Evolutionary conservation across 331 rosid species (phyloP).

Genomic region (Prunus yedoensis): DNA sequence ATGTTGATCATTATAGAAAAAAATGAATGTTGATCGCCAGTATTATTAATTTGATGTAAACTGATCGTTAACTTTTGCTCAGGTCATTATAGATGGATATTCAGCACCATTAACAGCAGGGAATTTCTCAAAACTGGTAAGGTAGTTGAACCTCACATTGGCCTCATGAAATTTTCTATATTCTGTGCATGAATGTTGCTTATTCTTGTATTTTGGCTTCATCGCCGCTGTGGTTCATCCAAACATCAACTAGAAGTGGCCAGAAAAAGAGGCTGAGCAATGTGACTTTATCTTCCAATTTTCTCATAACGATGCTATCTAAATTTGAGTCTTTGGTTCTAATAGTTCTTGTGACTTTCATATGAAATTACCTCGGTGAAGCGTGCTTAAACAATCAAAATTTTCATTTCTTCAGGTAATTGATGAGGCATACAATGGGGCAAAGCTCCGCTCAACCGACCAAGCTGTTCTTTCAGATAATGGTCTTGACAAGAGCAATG

Average conservation of each 20-base stretch:
- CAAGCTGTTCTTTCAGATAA: slow-evolving; percentile 85
- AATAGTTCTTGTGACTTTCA: background rate
- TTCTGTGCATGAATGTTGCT: background rate
- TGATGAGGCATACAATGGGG: slow-evolving; percentile 82
- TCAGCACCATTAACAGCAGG: slow-evolving; percentile 95
- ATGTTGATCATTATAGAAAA: background rate
- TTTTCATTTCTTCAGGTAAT: slow-evolving; percentile 50
- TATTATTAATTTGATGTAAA: slow-evolving; percentile 3
- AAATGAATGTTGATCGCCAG: background rate
- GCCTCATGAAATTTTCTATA: slow-evolving; percentile 16
- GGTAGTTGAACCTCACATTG: slow-evolving; percentile 65
- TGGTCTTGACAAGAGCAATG: slow-evolving; percentile 53
- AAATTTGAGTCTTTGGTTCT: slow-evolving; percentile 5
- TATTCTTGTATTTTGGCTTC: background rate
- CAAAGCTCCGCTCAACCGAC: slow-evolving; percentile 53
- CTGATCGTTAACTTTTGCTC: slow-evolving; percentile 30
- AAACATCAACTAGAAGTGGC: background rate
- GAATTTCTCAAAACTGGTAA: slow-evolving; percentile 95
- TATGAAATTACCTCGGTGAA: background rate
- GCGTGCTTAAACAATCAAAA: slow-evolving; percentile 1
- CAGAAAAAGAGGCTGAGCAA: background rate
- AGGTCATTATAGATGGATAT: slow-evolving; percentile 86
- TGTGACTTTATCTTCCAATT: background rate
- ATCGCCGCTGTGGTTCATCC: background rate
- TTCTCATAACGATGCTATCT: background rate